Evolutionary conservation across 2,329 filamentous ascomycete genomes (phyloP).

Genomic region (Corniculantispora saksenae): DNA sequence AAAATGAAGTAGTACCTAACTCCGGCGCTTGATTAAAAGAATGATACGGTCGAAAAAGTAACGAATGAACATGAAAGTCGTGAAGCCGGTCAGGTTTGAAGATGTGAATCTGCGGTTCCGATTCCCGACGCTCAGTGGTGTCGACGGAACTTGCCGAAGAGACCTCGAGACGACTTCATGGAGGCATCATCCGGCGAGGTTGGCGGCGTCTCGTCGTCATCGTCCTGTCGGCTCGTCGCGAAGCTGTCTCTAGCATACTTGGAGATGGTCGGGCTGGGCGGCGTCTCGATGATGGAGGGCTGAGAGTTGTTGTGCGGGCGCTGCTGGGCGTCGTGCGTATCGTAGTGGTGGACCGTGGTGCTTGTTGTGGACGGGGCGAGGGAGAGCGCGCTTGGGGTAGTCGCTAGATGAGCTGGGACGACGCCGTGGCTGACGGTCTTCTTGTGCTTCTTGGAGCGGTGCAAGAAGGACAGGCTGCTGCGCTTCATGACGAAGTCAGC

Average conservation of each 20-base stretch:
- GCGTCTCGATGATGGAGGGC: conserved; percentile 17
- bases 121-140: background rate
- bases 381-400: conserved; percentile 36
- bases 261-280: conserved; percentile 31
- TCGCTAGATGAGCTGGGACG: conserved; percentile 38
- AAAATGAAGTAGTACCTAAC: conserved; percentile 6
- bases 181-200: conserved; percentile 37
- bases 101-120: background rate
- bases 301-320: conserved; percentile 15
- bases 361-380: conserved; percentile 28
- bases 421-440: conserved; percentile 49
- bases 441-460: conserved; percentile 40
- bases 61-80: background rate
- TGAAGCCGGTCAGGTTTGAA: background rate
- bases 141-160: conserved; percentile 25
- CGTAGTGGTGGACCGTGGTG: conserved; percentile 25
- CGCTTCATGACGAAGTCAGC: conserved; percentile 43
- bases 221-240: conserved; percentile 24
- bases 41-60: background rate
- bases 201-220: conserved; percentile 37
- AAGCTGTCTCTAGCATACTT: conserved; percentile 45
- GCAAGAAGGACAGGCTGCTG: conserved; percentile 46
- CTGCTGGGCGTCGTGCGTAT: conserved; percentile 21
- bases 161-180: conserved; percentile 28
- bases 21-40: conserved; percentile 14